Conservation (phyloP, 345 rosid genomes). For the Hibiscus tridactylites region DNA sequence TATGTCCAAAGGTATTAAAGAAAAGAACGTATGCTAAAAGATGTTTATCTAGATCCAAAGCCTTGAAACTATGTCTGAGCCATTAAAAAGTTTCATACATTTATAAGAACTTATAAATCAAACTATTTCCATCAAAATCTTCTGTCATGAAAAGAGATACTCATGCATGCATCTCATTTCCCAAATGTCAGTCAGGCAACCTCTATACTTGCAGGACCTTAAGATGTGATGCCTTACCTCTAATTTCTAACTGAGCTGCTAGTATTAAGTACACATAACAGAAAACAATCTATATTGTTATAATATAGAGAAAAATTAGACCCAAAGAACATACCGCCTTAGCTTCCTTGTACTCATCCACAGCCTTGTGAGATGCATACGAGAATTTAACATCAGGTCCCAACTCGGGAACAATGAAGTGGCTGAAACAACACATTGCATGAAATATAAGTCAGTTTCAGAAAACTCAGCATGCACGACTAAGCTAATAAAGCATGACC, state of each 20-base stretch:
- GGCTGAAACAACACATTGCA: conserved; percentile 36
- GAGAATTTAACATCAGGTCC: neutral
- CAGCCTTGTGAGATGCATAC: conserved; percentile 77
- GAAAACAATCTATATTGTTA: neutral
- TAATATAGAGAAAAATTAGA: neutral
- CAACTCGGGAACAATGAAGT: neutral
- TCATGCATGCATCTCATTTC: neutral
- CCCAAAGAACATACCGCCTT: conserved; percentile 53
- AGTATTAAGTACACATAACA: neutral
- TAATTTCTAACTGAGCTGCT: neutral
- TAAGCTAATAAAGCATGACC: neutral
- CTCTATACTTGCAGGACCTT: neutral
- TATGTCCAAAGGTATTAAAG: neutral
- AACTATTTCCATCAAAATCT: neutral
- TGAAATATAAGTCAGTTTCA: neutral
- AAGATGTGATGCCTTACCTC: neutral
- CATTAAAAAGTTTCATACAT: neutral
- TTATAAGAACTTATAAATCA: neutral
- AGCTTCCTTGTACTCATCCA: conserved; percentile 88
- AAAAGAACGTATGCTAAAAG: neutral
- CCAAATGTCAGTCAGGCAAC: neutral
- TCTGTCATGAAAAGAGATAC: neutral
- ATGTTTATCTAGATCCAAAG: neutral
- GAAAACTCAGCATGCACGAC: neutral
- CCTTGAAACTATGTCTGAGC: neutral